Evolutionary conservation across 495 filamentous ascomycete genomes (phyloP).

Genomic region (Neurospora cerealis): DNA sequence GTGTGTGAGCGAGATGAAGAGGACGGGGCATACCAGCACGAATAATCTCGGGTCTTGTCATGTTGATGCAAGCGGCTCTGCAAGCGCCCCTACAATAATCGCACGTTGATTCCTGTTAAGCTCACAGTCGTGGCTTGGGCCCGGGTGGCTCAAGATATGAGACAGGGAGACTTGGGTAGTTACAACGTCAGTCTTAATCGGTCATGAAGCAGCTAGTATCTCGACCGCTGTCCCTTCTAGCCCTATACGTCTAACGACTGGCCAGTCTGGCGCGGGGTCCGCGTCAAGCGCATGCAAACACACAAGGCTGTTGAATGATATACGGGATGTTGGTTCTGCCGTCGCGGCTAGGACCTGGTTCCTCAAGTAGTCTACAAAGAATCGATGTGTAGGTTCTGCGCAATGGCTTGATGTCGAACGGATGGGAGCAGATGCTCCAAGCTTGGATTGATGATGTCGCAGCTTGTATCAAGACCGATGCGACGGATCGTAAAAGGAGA

Average conservation of each 20-base stretch:
- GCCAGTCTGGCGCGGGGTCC: not conserved
- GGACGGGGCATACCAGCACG: slow-evolving; percentile 52
- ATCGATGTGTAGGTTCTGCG: not conserved
- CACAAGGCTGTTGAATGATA: not conserved
- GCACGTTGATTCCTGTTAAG: not conserved
- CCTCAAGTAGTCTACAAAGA: not conserved
- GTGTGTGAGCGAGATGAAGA: slow-evolving; percentile 15
- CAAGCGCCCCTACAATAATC: not conserved
- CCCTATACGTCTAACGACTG: not conserved
- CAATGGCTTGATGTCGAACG: not conserved
- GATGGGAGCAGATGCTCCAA: not conserved
- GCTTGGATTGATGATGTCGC: not conserved
- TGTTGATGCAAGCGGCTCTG: slow-evolving; percentile 26
- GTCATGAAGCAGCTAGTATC: not conserved
- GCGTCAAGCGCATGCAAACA: not conserved
- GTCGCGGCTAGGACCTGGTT: not conserved
- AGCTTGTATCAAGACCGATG: not conserved
- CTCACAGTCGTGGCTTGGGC: not conserved
- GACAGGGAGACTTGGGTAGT: not conserved
- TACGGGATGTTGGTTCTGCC: not conserved
- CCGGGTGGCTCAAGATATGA: not conserved
- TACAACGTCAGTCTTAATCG: not conserved
- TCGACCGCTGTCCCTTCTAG: not conserved
- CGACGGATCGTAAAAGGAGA: not conserved
- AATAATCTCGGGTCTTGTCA: slow-evolving; percentile 71